A percentile compares a stretch with the other conserved stretches of the same genome.
These are phyloP conservation scores for Exophiala viscosa DNA, from an alignment of 2,329 filamentous ascomycete genomes.

Conservation along the genomic window DNA sequence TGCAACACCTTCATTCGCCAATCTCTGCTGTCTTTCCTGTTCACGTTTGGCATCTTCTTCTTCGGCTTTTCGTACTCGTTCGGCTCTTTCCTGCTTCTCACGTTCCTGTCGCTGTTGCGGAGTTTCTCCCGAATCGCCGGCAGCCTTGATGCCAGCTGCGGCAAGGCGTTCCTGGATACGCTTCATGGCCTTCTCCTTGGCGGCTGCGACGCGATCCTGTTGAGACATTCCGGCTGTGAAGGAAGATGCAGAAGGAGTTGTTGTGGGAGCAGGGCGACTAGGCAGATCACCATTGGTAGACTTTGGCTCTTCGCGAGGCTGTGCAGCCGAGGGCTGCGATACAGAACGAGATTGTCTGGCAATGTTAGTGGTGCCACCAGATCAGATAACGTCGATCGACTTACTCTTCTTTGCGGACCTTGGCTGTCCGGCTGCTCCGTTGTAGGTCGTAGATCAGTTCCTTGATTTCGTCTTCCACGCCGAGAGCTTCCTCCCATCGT, in stretches of 20 bases:
- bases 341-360: conserved; percentile 50
- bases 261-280: conserved; percentile 43
- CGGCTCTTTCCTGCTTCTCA: conserved; percentile 80
- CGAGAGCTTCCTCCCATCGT: conserved; percentile 92
- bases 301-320: conserved; percentile 50
- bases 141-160: conserved; percentile 83
- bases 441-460: conserved; percentile 98
- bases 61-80: conserved; percentile 82
- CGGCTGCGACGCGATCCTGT: conserved; percentile 90
- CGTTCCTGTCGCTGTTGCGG: conserved; percentile 81
- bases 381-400: conserved; percentile 24
- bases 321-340: conserved; percentile 50
- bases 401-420: conserved; percentile 62
- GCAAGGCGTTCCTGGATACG: conserved; percentile 95
- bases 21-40: conserved; percentile 74
- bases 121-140: conserved; percentile 73
- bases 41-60: conserved; percentile 90
- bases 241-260: conserved; percentile 55
- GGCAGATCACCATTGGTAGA: conserved; percentile 42
- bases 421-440: conserved; percentile 73
- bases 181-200: conserved; percentile 94
- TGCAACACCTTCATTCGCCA: conserved; percentile 70
- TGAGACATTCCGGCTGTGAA: conserved; percentile 85
- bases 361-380: conserved; percentile 4
- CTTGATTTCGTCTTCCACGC: conserved; percentile 92